A percentile compares a stretch with the other conserved stretches of the same genome.
phyloP scores from a whole-genome alignment of 2,329 filamentous ascomycete species.

The Epichloe coenophiala region DNA sequence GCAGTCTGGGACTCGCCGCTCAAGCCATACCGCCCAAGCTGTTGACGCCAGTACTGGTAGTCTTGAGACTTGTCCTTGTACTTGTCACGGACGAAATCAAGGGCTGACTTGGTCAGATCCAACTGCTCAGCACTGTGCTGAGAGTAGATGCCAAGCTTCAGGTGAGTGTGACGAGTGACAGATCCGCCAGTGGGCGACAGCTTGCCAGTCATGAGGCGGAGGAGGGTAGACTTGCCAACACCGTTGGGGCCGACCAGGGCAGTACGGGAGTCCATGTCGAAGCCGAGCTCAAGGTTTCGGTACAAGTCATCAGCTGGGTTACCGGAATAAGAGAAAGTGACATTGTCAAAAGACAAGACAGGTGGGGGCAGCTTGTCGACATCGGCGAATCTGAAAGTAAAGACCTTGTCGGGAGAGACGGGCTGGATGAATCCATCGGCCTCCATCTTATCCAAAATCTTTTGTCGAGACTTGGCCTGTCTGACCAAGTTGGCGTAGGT shows the following conservation, averaged over 20 bases:
- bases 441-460: conserved; percentile 99
- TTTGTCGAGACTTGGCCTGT: conserved; percentile 97
- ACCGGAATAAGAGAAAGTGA: conserved; percentile 96
- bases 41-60: conserved; percentile 98
- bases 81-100: conserved; percentile 97
- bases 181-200: conserved; percentile 70
- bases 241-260: conserved; percentile 96
- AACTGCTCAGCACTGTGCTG: conserved; percentile 98
- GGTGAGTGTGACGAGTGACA: conserved; percentile 87
- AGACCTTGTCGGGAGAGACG: conserved; percentile 71
- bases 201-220: conserved; percentile 93
- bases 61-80: conserved; percentile 83
- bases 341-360: conserved; percentile 89
- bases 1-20: conserved; percentile 89
- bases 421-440: conserved; percentile 97
- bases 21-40: conserved; percentile 89
- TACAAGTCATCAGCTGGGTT: conserved; percentile 83
- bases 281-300: conserved; percentile 92
- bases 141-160: conserved; percentile 96
- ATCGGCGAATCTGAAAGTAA: conserved; percentile 96
- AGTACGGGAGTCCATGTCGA: conserved; percentile 98
- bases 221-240: conserved; percentile 95
- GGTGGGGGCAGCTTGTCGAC: conserved; percentile 98
- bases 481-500: conserved; percentile 98
- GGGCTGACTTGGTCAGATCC: conserved; percentile 90